phyloP scores from a whole-genome alignment of 2,329 filamentous ascomycete genomes.

The Xylaria polymorpha region DNA sequence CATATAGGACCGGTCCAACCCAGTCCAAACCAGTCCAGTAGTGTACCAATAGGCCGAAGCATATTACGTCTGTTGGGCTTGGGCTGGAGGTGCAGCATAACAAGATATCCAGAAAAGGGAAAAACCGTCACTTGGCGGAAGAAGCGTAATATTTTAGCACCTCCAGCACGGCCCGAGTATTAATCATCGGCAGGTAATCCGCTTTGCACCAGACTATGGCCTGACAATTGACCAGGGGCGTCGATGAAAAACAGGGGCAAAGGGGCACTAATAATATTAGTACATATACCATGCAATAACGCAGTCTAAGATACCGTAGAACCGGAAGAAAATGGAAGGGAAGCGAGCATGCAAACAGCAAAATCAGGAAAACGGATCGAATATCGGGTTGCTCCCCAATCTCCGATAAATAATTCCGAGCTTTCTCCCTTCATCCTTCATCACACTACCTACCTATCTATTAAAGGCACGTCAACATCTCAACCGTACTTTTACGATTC shows the following conservation, averaged over 20 bases:
- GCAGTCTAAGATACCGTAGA: constrained; percentile 9
- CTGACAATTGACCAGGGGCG: constrained; percentile 22
- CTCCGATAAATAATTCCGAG: constrained; percentile 5
- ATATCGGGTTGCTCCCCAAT: constrained; percentile 12
- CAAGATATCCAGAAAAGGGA: constrained; percentile 29
- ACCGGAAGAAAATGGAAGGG: constrained; percentile 19
- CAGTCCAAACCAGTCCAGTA: neutral
- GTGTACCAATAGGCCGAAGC: constrained; percentile 10
- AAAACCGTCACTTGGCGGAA: constrained; percentile 19
- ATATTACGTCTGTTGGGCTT: constrained; percentile 2
- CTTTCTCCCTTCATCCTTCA: neutral
- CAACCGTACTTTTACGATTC: neutral
- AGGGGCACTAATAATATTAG: constrained; percentile 12
- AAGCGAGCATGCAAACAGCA: constrained; percentile 15
- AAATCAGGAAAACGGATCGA: constrained; percentile 13
- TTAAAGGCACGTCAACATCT: neutral
- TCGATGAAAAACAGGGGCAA: constrained; percentile 8
- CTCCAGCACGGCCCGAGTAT: constrained; percentile 33
- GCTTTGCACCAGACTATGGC: constrained; percentile 12
- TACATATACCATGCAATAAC: constrained; percentile 4
- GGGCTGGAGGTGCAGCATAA: constrained; percentile 17
- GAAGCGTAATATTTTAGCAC: constrained; percentile 25
- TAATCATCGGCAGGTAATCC: constrained; percentile 34
- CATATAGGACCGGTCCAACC: neutral
- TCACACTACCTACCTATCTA: neutral